A percentile compares a stretch with the other conserved stretches of the same genome.
These are phyloP conservation scores for Tulasnella calospora DNA, from an alignment of 768 basidiomycete genomes.

Conservation along the genomic window DNA sequence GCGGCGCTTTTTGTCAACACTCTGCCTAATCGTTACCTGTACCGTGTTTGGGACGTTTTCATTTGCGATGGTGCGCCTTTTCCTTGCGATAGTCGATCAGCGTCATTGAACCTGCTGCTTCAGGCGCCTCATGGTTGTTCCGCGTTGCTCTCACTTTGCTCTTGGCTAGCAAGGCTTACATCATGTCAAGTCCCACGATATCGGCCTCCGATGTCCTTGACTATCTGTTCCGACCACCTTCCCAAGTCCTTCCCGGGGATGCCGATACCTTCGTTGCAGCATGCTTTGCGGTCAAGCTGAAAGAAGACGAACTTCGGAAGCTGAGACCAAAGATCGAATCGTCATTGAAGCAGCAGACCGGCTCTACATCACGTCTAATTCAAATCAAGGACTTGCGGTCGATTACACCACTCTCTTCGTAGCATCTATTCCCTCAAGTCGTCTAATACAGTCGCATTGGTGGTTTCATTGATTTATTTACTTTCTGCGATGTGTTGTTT, in stretches of 20 bases:
- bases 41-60: slow-evolving; percentile 79
- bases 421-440: neutral
- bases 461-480: neutral
- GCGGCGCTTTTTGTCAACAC: slow-evolving; percentile 63
- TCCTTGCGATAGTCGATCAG: neutral
- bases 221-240: slow-evolving; percentile 26
- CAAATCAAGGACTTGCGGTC: slow-evolving; percentile 7
- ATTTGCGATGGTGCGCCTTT: slow-evolving; percentile 62
- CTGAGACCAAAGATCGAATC: slow-evolving; percentile 27
- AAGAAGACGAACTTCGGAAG: slow-evolving; percentile 28
- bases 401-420: neutral
- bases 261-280: slow-evolving; percentile 25
- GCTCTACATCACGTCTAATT: slow-evolving; percentile 1
- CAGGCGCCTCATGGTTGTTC: slow-evolving; percentile 68
- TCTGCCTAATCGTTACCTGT: slow-evolving; percentile 59
- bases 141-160: slow-evolving; percentile 68
- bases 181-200: slow-evolving; percentile 21
- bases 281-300: slow-evolving; percentile 19
- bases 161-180: slow-evolving; percentile 48
- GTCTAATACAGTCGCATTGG: neutral
- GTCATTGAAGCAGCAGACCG: neutral
- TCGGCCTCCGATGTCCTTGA: slow-evolving; percentile 7
- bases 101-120: neutral
- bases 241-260: slow-evolving; percentile 23
- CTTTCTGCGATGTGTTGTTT: neutral